phyloP scores from a whole-genome alignment of 257 asterid species.

The Salvia hispanica region DNA sequence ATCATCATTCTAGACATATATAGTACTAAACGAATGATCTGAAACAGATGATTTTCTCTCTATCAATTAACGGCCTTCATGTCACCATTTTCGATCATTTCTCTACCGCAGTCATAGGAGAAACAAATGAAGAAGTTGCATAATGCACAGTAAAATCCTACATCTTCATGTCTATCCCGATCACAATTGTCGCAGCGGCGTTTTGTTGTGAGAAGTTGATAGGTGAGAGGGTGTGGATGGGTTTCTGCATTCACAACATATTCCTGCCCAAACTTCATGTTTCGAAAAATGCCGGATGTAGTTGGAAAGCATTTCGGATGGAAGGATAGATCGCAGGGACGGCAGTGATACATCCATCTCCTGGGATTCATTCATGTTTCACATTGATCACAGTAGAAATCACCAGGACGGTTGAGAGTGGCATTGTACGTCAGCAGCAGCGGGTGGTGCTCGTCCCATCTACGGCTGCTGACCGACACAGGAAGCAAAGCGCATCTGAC shows the following conservation, averaged over 20 bases:
- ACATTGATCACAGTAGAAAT: constrained; percentile 19
- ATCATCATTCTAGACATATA: too few species aligned
- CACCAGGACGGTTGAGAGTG: neutral
- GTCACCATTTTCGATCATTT: too few species aligned
- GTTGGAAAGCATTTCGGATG: neutral
- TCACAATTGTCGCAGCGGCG: neutral
- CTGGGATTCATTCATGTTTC: constrained; percentile 2
- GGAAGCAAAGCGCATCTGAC: neutral
- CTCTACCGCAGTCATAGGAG: too few species aligned
- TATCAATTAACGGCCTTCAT: too few species aligned
- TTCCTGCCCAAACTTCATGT: neutral
- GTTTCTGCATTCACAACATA: neutral
- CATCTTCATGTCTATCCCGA: fast-evolving
- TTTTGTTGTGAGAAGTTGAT: neutral
- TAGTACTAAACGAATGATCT: too few species aligned
- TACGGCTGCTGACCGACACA: neutral
- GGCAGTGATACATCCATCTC: constrained; percentile 10
- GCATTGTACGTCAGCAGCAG: constrained; percentile 13
- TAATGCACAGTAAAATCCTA: neutral
- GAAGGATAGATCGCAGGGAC: constrained; percentile 19
- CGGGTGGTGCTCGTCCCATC: constrained; percentile 10
- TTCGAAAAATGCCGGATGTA: neutral
- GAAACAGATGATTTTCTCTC: too few species aligned
- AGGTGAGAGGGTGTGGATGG: neutral
- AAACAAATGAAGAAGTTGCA: constrained; percentile 18